Base-by-base conservation (phyloP, 768 basidiomycete genomes). In the Sporobolomyces phaffii region DNA sequence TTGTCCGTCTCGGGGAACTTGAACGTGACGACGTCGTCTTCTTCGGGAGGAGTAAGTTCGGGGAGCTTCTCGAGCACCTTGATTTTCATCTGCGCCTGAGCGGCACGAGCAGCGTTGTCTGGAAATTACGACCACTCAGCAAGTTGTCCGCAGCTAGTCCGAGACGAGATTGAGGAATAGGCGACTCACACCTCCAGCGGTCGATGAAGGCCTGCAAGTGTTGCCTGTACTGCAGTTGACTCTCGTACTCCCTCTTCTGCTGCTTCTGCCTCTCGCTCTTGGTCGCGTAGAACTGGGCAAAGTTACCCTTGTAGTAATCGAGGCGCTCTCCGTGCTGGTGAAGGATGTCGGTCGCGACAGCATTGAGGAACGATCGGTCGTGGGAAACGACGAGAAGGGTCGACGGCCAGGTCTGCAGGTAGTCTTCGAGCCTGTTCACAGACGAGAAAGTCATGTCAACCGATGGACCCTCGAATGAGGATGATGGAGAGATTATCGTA, bases 301-400 rank as follows among this genome's bases (percentile, higher is more conserved):
- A 99, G 80, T 98, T 98, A 43, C 94, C 96, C 81, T 97, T 96
- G 81, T 93, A 98, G 80, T 98, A 98, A 77, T 98, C 92, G 24
- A 98, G 82, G 50, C 96, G 84, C 60, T 83, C 87, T 1, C 88
- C 91, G 77, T 97, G 92, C 60, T 80, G 91, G 77, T 96, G 91
- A n/a, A 97, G 84, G 71, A 99, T 97, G 77, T 99, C 96, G 22
- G 96, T 98, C 5, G 96, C 94, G 41, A 98, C 90, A 20, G 90
- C 88, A 77, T 98, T 94, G 60, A 97, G 80, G 84, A 97, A 97
- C 40, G 92, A 90, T 75, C 96, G 87, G 78, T 99, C 96, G 82
- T 99, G 96, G 59, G 94, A 94, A 34, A 90, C 91, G 69, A 52
- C 64, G 31, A 73, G 65, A 26, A 75, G 70, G 15, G 75, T 74